Conservation (phyloP, 306 rosid genomes). For the Cicer cuneatum region DNA sequence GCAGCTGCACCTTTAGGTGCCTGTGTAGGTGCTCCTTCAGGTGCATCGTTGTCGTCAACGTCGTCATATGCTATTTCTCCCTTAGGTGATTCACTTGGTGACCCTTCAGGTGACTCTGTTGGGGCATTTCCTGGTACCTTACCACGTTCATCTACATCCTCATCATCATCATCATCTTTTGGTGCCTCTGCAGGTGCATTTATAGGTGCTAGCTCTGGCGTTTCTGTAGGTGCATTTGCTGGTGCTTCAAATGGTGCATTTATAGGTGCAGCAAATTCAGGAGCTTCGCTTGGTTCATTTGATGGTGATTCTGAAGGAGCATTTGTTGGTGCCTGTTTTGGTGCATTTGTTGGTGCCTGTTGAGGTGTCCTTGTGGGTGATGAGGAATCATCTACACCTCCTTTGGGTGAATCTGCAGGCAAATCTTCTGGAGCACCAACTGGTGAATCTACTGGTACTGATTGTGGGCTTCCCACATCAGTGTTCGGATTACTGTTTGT, state of each 20-base stretch:
- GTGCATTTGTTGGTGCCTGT: background rate
- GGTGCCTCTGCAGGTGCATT: slow-evolving; percentile 14
- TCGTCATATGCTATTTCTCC: background rate
- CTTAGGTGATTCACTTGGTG: background rate
- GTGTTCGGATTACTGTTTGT: background rate
- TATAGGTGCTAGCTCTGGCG: background rate
- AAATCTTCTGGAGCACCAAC: slow-evolving; percentile 36
- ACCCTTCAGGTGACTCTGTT: background rate
- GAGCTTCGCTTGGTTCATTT: background rate
- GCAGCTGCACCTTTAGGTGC: background rate
- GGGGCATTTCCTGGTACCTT: background rate
- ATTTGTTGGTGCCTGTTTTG: background rate
- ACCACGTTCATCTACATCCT: background rate
- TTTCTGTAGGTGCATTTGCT: background rate
- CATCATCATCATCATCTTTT: background rate
- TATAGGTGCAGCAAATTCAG: background rate
- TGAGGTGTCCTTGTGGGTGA: background rate
- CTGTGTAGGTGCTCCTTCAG: background rate
- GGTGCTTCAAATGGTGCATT: background rate
- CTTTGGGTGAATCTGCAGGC: slow-evolving; percentile 1
- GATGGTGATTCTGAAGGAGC: background rate
- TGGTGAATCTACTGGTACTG: background rate
- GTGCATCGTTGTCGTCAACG: background rate
- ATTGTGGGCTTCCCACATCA: background rate
- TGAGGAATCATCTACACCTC: background rate